Base-by-base conservation (phyloP, 371 early-diverging fungal genomes). In the Cokeromyces recurvatus region DNA sequence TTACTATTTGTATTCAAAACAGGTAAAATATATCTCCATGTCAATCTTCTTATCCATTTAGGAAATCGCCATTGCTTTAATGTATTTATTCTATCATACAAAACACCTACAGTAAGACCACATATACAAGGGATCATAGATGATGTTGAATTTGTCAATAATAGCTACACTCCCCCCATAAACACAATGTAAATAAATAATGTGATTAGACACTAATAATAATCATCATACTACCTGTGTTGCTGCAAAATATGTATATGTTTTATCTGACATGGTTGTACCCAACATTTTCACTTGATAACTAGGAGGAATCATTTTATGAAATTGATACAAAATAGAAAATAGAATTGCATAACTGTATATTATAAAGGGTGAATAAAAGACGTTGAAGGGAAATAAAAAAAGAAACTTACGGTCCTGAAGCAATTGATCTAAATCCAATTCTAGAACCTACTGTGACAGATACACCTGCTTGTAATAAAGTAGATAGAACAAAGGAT, bases 1-100 rank as follows among this genome's bases (percentile, higher is more conserved):
- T n/a, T n/a, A n/a, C n/a, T 46, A 29, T 40, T 43, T 20, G 65
- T 65, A 7, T 52, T 61, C 15, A 65, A 51, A 3, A 66, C 15
- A 9, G 67, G 75, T 5, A 51, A 52, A 15, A 48, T 62, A 32
- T 40, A 64, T 38, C 37, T 62, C 38, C 54, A 43, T 2, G 68
- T 64, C n/a, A 73, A 37, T 2, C 32, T 35, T 38, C 57, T 38
- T 1, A 68, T 22, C n/a, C 57, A 39, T 16, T 38, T 34, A 20
- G 84, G 84, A 42, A 84, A 68, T 15, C 85, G 71, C 79, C 77
- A 83, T 25, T 60, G 35, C 43, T 75, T 68, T 9, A 81, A 48
- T 2, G 69, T 62, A 3, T 59, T 54, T 23, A 75, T 46, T 43
- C 75, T 66, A 20, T 67, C 51, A 57, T 81, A 84, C 11, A 78